Evolutionary conservation across 352 stramenopile genomes (phyloP).

Genomic region (Thalassiosira pacifica): DNA sequence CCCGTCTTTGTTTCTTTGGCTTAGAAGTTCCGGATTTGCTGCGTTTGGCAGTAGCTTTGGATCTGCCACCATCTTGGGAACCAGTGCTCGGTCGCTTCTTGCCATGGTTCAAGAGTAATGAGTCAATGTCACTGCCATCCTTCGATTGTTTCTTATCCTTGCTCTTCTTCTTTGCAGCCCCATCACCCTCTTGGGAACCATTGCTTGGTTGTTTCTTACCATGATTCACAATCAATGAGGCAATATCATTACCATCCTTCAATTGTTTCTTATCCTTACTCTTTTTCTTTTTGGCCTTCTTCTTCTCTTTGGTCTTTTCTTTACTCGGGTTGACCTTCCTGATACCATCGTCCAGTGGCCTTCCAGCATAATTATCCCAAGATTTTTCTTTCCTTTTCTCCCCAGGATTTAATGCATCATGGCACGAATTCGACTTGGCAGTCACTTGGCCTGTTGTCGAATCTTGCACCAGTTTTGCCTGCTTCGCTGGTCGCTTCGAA

Average conservation of each 20-base stretch:
- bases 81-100: conserved; percentile 1
- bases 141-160: conserved; percentile 30
- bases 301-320: conserved; percentile 37
- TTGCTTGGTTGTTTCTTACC: conserved; percentile 3
- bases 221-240: conserved; percentile 2
- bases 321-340: too few relatives aligned
- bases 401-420: not conserved
- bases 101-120: conserved; percentile 9
- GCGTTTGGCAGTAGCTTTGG: not conserved
- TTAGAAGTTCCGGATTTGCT: not conserved
- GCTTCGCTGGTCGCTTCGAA: conserved; percentile 30
- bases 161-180: conserved; percentile 20
- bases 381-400: conserved; percentile 14
- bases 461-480: conserved; percentile 34
- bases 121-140: not conserved
- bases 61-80: conserved; percentile 3
- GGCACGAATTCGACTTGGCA: not conserved
- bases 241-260: not conserved
- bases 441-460: conserved; percentile 14
- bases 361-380: conserved; percentile 28
- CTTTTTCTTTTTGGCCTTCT: conserved; percentile 27
- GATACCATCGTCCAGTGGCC: not conserved
- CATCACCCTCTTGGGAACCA: conserved; percentile 6
- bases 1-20: conserved; percentile 1
- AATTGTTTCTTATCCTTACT: conserved; percentile 31